These are phyloP conservation scores for Byssothecium circinans DNA, from an alignment of 2,329 filamentous ascomycete species.

Conservation along the genomic window DNA sequence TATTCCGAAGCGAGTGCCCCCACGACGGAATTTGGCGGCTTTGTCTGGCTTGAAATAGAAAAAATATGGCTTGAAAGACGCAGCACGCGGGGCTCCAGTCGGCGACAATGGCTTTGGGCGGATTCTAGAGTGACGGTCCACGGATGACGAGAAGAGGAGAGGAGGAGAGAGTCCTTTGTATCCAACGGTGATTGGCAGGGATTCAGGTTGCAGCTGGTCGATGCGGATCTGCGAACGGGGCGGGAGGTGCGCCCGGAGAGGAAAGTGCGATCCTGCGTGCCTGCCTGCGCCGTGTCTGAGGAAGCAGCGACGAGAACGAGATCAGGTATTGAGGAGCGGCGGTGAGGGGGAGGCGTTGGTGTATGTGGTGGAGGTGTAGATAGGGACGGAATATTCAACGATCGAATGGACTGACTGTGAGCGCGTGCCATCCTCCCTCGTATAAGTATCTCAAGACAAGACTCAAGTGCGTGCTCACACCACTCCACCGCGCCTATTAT, in stretches of 20 bases:
- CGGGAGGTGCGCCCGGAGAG: background rate
- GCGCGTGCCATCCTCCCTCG: background rate
- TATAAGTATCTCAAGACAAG: background rate
- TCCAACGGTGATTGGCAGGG: constrained; percentile 1
- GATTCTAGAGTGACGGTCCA: background rate
- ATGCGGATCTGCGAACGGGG: constrained; percentile 1
- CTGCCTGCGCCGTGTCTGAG: background rate
- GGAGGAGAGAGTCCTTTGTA: constrained; percentile 1
- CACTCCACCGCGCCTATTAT: no score
- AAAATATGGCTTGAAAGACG: background rate
- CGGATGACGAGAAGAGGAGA: no score
- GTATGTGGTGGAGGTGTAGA: no score
- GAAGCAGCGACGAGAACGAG: background rate
- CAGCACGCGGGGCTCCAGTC: background rate
- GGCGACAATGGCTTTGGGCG: background rate
- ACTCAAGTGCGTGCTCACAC: no score
- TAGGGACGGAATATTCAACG: background rate
- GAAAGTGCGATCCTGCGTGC: background rate
- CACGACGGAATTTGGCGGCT: constrained; percentile 2
- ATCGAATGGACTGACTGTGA: background rate
- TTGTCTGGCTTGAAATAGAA: background rate
- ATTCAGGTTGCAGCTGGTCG: constrained; percentile 2
- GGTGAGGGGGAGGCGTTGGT: background rate
- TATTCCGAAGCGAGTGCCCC: constrained; percentile 2
- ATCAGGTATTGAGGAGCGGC: no score